Evolutionary conservation across 2,329 filamentous ascomycete genomes (phyloP).

Genomic region (Cladosporium velox): DNA sequence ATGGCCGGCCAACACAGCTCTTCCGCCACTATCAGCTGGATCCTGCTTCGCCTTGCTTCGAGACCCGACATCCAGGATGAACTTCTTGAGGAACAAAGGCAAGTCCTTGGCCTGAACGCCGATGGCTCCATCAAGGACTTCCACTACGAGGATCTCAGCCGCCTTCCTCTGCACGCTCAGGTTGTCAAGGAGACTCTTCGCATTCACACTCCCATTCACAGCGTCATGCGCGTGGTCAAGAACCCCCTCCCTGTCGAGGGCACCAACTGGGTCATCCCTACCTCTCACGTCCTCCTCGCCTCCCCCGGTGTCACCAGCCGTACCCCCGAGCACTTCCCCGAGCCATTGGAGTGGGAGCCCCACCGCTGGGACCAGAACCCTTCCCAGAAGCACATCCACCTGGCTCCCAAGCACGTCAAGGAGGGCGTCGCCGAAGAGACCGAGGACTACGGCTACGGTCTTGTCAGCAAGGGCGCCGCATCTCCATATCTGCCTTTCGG

Average conservation of each 20-base stretch:
- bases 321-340: slow-evolving; percentile 74
- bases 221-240: slow-evolving; percentile 90
- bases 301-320: slow-evolving; percentile 80
- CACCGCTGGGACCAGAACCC: slow-evolving; percentile 80
- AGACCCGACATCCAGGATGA: slow-evolving; percentile 77
- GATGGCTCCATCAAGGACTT: slow-evolving; percentile 63
- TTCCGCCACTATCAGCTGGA: slow-evolving; percentile 81
- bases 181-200: slow-evolving; percentile 91
- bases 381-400: slow-evolving; percentile 37
- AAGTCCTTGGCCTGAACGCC: slow-evolving; percentile 66
- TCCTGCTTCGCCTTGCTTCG: slow-evolving; percentile 76
- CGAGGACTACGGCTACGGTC: slow-evolving; percentile 90
- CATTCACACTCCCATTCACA: slow-evolving; percentile 90
- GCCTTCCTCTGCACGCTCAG: slow-evolving; percentile 78
- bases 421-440: slow-evolving; percentile 56
- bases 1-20: slow-evolving; percentile 93
- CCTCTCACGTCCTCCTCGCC: slow-evolving; percentile 77
- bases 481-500: slow-evolving; percentile 94
- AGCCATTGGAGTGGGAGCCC: slow-evolving; percentile 82
- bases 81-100: slow-evolving; percentile 78
- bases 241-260: slow-evolving; percentile 80
- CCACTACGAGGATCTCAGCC: slow-evolving; percentile 74
- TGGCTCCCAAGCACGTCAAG: slow-evolving; percentile 33
- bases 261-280: slow-evolving; percentile 79
- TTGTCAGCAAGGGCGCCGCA: slow-evolving; percentile 85